phyloP scores from a whole-genome alignment of 2,329 filamentous ascomycete species.

The Exophiala dermatitidis region DNA sequence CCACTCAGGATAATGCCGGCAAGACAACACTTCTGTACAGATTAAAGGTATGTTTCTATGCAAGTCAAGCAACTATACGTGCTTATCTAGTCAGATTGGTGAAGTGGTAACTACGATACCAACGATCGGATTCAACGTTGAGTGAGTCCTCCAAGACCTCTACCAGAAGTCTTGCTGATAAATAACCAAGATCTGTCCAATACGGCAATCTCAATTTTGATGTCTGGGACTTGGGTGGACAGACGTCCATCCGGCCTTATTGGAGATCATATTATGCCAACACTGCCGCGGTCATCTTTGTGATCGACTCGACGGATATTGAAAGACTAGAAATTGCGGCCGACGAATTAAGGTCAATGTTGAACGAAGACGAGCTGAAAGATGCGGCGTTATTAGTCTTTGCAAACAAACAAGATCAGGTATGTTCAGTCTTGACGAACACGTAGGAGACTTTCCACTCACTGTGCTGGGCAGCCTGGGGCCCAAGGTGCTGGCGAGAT shows the following conservation, averaged over 20 bases:
- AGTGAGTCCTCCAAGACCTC: conserved; percentile 37
- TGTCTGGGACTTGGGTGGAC: conserved; percentile 95
- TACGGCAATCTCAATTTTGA: conserved; percentile 99
- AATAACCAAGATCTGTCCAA: conserved; percentile 59
- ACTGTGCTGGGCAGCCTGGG: conserved; percentile 60
- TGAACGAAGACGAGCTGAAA: conserved; percentile 92
- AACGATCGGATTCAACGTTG: conserved; percentile 98
- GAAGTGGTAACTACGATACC: conserved; percentile 99
- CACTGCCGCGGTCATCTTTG: conserved; percentile 96
- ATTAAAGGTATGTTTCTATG: conserved; percentile 61
- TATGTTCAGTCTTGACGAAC: conserved; percentile 2
- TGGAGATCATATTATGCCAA: conserved; percentile 99
- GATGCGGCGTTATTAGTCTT: conserved; percentile 91
- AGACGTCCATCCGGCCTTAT: conserved; percentile 97
- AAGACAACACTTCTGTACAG: conserved; percentile 96
- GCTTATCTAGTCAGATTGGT: conserved; percentile 61
- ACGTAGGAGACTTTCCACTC: too few relatives aligned
- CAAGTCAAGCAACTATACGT: conserved; percentile 13
- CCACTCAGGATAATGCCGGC: conserved; percentile 80
- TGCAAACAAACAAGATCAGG: conserved; percentile 88
- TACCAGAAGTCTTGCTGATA: not conserved
- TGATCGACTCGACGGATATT: conserved; percentile 96
- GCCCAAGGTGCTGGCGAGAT: conserved; percentile 96
- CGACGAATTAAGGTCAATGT: conserved; percentile 88
- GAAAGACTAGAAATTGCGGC: conserved; percentile 86